Evolutionary conservation across 495 filamentous ascomycete genomes (phyloP), one percentile per base, ranked within the genome.

Genomic region (Penicillium cinerascens): DNA sequence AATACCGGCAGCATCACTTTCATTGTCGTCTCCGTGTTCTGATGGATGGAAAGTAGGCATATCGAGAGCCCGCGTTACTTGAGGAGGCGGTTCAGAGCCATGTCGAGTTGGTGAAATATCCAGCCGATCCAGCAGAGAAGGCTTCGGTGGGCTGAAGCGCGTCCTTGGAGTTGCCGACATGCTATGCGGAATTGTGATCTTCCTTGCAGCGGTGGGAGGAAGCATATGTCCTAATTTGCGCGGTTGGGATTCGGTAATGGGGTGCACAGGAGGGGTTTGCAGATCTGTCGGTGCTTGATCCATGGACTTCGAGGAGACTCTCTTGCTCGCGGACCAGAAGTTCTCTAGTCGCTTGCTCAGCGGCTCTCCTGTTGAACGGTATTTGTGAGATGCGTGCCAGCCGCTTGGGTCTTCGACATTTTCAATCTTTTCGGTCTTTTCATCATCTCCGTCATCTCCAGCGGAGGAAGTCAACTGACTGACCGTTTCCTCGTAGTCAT

Each of bases 101-200:
- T 66, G 66, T 8, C 73, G 67, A 20, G 70, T 75, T 27, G 74
- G 74, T 10, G 74, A 75, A 27, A 65, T 54, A 42, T 75, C 72
- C 10, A 72, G 55, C 43, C 71, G 66, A 17, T 75, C 72, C 15
- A 75, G 61, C 9, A 75, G 66, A 25, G 72, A 71, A 16, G 69
- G 72, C 47, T 75, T 75, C 7, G 72, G 72, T 26, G 69, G 73
- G 42, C 73, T 77, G 47, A 77, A 77, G 37, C 74, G 64, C 17
- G 69, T 75, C 40, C 70, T 66, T 23, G 72, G 71, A 1, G 73
- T 76, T 23, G 61, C 60, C 11, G 67, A 70, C 52, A 67, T 67
- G 50, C 59, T 75, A 33, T 59, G 74, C 6, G 71, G 64, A 18
- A 76, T 65, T 23, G 60, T 66, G 29, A 70, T 66, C 58, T 72